Percentiles rank a stretch among this genome's conserved stretches.
These are phyloP conservation scores for Phytophthora agathidicida DNA, from an alignment of 352 stramenopile species.

Conservation along the genomic window DNA sequence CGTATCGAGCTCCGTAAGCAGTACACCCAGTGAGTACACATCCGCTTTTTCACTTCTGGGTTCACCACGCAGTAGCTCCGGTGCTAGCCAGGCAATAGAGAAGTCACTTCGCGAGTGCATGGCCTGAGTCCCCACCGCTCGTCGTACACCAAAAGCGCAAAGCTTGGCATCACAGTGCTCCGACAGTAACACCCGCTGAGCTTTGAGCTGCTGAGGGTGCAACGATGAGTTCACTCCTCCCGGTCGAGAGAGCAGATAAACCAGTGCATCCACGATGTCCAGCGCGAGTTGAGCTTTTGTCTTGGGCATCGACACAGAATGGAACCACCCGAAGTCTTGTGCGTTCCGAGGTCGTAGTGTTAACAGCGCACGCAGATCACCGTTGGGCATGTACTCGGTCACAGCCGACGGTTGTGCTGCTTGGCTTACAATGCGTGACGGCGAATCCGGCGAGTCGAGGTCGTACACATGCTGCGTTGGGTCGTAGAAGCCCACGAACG, in stretches of 20 bases:
- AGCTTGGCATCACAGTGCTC: conserved; percentile 58
- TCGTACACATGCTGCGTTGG: conserved; percentile 24
- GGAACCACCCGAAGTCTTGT: conserved; percentile 46
- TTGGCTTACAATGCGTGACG: conserved; percentile 21
- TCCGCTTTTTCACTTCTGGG: conserved; percentile 36
- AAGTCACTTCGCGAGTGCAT: conserved; percentile 20
- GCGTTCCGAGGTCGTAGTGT: conserved; percentile 25
- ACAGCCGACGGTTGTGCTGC: conserved; percentile 38
- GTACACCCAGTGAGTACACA: conserved; percentile 55
- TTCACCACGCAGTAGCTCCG: conserved; percentile 53
- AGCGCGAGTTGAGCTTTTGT: conserved; percentile 46
- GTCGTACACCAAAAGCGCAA: conserved; percentile 47
- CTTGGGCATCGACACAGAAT: conserved; percentile 25
- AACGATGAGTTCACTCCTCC: conserved; percentile 21
- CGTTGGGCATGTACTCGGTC: conserved; percentile 51
- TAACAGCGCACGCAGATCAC: conserved; percentile 46
- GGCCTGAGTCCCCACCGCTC: conserved; percentile 18
- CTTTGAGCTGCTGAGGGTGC: conserved; percentile 45
- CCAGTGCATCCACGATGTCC: conserved; percentile 54
- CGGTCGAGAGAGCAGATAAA: conserved; percentile 52
- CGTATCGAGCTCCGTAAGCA: conserved; percentile 71
- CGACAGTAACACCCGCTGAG: conserved; percentile 48
- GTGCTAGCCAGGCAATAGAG: conserved; percentile 57
- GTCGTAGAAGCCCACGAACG: conserved; percentile 47
- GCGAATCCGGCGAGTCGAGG: conserved; percentile 19